These are phyloP conservation scores for Suillus alpinus DNA, from an alignment of 768 basidiomycete species.

Conservation along the genomic window DNA sequence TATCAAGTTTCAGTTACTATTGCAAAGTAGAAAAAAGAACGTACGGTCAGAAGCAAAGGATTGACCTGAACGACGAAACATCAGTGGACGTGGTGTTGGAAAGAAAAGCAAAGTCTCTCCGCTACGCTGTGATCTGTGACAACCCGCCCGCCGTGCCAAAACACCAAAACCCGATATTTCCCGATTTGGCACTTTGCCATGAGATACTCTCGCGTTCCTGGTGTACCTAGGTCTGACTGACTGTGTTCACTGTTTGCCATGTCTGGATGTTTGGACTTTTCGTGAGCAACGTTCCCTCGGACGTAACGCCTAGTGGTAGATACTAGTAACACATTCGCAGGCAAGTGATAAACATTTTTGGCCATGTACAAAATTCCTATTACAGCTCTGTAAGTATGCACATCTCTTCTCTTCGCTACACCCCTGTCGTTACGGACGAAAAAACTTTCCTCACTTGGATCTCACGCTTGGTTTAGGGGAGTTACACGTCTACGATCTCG, in stretches of 20 bases:
- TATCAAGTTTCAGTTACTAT: not conserved
- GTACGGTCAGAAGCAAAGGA: constrained; percentile 52
- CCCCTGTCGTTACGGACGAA: not conserved
- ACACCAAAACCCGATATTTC: constrained; percentile 15
- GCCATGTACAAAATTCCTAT: constrained; percentile 10
- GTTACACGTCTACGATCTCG: constrained; percentile 55
- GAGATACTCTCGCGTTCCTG: not conserved
- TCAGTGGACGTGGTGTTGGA: constrained; percentile 23
- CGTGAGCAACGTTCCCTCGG: not conserved
- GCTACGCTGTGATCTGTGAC: constrained; percentile 12
- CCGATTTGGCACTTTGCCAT: not conserved
- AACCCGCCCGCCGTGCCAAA: constrained; percentile 19
- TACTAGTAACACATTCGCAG: constrained; percentile 4
- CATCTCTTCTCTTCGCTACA: not conserved
- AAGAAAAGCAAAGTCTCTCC: constrained; percentile 6
- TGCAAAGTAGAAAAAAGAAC: constrained; percentile 12
- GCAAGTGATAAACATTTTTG: constrained; percentile 16
- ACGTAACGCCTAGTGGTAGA: not conserved
- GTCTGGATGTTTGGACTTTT: not conserved
- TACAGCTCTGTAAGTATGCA: constrained; percentile 11
- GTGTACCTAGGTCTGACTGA: not conserved
- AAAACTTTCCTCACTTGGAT: not conserved
- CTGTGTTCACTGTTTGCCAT: not conserved
- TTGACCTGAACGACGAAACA: constrained; percentile 64
- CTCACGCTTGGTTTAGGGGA: constrained; percentile 26